Evolutionary conservation across 1,284 basidiomycete genomes (phyloP), one percentile per base, ranked within the genome.

Genomic region (Ustilago tritici): DNA sequence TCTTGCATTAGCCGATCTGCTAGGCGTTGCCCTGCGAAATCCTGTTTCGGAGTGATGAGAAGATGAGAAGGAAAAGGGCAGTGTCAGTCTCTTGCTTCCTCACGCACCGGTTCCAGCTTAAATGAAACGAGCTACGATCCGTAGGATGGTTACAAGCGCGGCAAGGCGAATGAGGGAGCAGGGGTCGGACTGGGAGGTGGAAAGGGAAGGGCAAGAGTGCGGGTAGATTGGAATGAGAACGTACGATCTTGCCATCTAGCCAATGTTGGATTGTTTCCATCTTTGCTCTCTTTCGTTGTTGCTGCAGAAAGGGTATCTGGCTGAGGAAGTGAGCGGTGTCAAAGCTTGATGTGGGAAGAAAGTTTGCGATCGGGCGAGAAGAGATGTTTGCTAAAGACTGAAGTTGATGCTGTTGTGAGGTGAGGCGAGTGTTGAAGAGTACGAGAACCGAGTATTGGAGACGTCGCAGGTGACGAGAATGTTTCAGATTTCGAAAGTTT

Each of bases 1-100:
- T 78, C 71, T 43, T 78, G 76, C 68, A 71, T 75, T 17, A 78
- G 52, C 6, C 76, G 68, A 50, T 78, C 76, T 7, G 49, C 46
- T 0, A 78, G 56, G 5, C 71, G 56, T 47, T 78, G 76, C 12
- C 62, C 72, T 61, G 61, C 56, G 56, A 78, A 78, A 63, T 78
- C 76, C 76, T 78, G 46, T 36, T 10, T 14, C 32, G 46, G 11
- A 46, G 38, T 28, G n/a, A 34, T 5, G 8, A 17, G 6, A 23
- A 23, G 35, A 11, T 15, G 11, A 11, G 5, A 5, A 5, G 19
- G 15, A 1, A 56, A 14, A n/a, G 35, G 47, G 12, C 8, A 53
- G 40, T 23, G 28, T 31, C 8, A n/a, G 53, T 54, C 23, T 35
- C 32, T 34, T 28, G 23, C 23, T 28, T 28, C 23, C 23, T 28